phyloP scores from a whole-genome alignment of 495 filamentous ascomycete species.

The Aspergillus mulundensis region DNA sequence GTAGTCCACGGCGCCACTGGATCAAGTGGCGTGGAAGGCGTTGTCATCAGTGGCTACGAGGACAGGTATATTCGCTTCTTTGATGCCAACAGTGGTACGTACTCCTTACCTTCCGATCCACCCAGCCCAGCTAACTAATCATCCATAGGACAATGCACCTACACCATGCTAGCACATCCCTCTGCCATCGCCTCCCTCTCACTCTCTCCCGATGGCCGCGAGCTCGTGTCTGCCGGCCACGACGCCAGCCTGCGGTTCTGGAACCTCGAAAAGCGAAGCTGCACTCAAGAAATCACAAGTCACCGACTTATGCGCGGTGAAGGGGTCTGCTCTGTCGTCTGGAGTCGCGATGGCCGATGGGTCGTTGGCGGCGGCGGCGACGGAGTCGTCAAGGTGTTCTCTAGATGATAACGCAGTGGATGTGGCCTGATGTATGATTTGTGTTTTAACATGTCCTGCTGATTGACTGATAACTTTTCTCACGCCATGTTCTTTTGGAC shows the following conservation, averaged over 20 bases:
- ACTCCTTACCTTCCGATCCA: slow-evolving; percentile 16
- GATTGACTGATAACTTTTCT: slow-evolving; percentile 21
- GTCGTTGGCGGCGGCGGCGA: slow-evolving; percentile 96
- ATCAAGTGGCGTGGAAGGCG: slow-evolving; percentile 79
- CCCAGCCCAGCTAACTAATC: slow-evolving; percentile 29
- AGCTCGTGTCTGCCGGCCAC: slow-evolving; percentile 94
- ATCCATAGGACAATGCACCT: slow-evolving; percentile 88
- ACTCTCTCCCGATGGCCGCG: slow-evolving; percentile 84
- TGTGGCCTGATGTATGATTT: slow-evolving; percentile 32
- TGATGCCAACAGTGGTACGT: slow-evolving; percentile 94
- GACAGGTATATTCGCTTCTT: slow-evolving; percentile 95
- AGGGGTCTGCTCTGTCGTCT: slow-evolving; percentile 86
- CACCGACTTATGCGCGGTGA: slow-evolving; percentile 92
- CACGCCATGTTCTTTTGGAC: slow-evolving; percentile 33
- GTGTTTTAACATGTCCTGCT: slow-evolving; percentile 17
- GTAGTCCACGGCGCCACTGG: slow-evolving; percentile 78
- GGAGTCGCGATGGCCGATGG: slow-evolving; percentile 91
- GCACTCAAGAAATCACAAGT: slow-evolving; percentile 88
- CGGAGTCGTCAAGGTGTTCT: slow-evolving; percentile 94
- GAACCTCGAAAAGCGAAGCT: slow-evolving; percentile 91
- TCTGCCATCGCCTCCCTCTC: slow-evolving; percentile 86
- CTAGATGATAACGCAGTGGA: slow-evolving; percentile 49
- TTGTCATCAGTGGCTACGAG: slow-evolving; percentile 92
- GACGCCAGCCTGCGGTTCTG: slow-evolving; percentile 94
- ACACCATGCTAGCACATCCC: slow-evolving; percentile 95